phyloP scores from a whole-genome alignment of 2,329 filamentous ascomycete species.

The Aspergillaceae sp. region DNA sequence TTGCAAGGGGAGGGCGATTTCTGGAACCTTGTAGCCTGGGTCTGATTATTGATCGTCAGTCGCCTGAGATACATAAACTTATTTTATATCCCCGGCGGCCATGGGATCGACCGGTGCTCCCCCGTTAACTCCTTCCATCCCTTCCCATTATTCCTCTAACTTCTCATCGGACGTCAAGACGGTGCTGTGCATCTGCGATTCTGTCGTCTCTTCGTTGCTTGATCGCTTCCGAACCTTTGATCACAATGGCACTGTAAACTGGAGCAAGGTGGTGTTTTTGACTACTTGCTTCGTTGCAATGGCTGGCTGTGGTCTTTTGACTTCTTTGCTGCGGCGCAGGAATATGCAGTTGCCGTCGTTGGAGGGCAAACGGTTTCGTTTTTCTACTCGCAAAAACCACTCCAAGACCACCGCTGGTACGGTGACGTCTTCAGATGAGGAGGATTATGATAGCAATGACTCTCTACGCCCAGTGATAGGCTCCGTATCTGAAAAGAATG shows the following conservation, averaged over 20 bases:
- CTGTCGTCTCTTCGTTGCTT: conserved; percentile 12
- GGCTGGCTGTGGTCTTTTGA: conserved; percentile 29
- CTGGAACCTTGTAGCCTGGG: not conserved
- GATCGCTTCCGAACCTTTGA: conserved; percentile 13
- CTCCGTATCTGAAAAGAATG: conserved; percentile 12
- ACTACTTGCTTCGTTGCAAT: conserved; percentile 26
- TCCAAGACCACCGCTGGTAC: conserved; percentile 20
- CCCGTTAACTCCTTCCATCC: not conserved
- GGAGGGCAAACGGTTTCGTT: conserved; percentile 14
- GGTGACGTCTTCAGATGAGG: conserved; percentile 28
- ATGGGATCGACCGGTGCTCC: conserved; percentile 10
- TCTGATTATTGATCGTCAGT: conserved; percentile 1
- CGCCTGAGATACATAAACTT: not conserved
- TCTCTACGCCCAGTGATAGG: conserved; percentile 22
- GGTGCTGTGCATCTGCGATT: conserved; percentile 8
- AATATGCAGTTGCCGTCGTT: conserved; percentile 4
- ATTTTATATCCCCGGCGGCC: not conserved
- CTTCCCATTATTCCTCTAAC: not conserved
- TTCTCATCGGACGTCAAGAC: not conserved
- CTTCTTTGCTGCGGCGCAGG: conserved; percentile 19
- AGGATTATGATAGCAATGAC: conserved; percentile 27
- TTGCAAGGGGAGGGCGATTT: conserved; percentile 4
- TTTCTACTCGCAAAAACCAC: conserved; percentile 10
- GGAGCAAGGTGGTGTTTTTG: conserved; percentile 23
- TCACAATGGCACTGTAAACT: conserved; percentile 22